phyloP scores from a whole-genome alignment of 208 protist genomes.

The Leptomonas pyrrhocoris region DNA sequence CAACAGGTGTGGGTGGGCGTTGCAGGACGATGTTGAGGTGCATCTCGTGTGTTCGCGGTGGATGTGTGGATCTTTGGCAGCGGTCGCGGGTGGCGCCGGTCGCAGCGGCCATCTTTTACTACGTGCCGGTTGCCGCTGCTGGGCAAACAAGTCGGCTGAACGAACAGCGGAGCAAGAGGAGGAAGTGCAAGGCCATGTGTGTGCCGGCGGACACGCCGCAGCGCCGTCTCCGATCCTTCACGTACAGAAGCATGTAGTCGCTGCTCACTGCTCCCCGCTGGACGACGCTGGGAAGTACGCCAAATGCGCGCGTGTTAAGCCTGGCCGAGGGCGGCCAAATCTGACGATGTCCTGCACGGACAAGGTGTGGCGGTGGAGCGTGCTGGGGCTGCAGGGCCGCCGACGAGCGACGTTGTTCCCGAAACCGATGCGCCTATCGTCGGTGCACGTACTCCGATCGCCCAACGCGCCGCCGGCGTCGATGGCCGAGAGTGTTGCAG shows the following conservation, averaged over 20 bases:
- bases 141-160: not conserved
- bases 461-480: not conserved
- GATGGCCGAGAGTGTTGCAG: not conserved
- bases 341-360: constrained; percentile 91
- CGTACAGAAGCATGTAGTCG: constrained; percentile 43
- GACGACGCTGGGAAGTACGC: constrained; percentile 38
- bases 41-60: constrained; percentile 78
- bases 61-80: constrained; percentile 72
- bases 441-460: constrained; percentile 35
- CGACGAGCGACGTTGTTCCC: constrained; percentile 46
- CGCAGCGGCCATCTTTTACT: constrained; percentile 69
- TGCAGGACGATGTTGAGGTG: constrained; percentile 43
- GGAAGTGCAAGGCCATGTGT: not conserved
- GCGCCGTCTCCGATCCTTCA: not conserved
- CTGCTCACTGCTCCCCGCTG: constrained; percentile 45
- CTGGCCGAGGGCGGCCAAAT: constrained; percentile 75
- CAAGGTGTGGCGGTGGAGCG: constrained; percentile 85
- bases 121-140: constrained; percentile 42
- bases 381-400: constrained; percentile 71
- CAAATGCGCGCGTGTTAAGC: constrained; percentile 71
- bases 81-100: constrained; percentile 30
- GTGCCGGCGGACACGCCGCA: not conserved
- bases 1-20: constrained; percentile 23
- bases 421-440: constrained; percentile 42
- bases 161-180: not conserved